phyloP scores from a whole-genome alignment of 768 basidiomycete genomes.

The Suillus clintonianus region DNA sequence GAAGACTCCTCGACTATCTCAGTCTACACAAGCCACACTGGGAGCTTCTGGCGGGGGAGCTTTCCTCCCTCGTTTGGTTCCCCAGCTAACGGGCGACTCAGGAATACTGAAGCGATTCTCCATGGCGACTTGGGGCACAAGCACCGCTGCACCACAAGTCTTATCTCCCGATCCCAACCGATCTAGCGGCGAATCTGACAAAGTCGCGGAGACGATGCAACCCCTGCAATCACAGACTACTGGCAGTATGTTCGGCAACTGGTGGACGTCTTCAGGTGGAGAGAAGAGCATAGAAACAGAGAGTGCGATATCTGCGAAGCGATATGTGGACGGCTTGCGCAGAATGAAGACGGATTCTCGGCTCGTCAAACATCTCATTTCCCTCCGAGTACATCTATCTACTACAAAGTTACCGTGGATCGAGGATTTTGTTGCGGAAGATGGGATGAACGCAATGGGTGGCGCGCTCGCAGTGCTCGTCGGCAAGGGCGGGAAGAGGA shows the following conservation, averaged over 20 bases:
- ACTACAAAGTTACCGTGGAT: slow-evolving; percentile 82
- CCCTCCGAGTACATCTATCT: slow-evolving; percentile 82
- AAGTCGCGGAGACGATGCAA: slow-evolving; percentile 27
- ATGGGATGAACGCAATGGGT: slow-evolving; percentile 68
- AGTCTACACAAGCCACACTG: slow-evolving; percentile 49
- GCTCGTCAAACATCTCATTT: slow-evolving; percentile 76
- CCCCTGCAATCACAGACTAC: slow-evolving; percentile 66
- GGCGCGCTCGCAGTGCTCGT: slow-evolving; percentile 60
- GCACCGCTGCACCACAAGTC: slow-evolving; percentile 36
- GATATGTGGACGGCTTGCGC: slow-evolving; percentile 65
- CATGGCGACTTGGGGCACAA: slow-evolving; percentile 58
- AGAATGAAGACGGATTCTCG: slow-evolving; percentile 57
- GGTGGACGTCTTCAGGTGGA: slow-evolving; percentile 73
- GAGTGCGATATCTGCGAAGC: slow-evolving; percentile 50
- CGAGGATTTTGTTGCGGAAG: slow-evolving; percentile 63
- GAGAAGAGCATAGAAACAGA: slow-evolving; percentile 40
- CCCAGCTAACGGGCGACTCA: slow-evolving; percentile 76
- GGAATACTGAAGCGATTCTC: slow-evolving; percentile 70
- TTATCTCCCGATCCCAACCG: slow-evolving; percentile 34
- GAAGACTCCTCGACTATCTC: slow-evolving; percentile 31
- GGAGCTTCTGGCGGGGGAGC: slow-evolving; percentile 60
- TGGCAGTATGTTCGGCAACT: slow-evolving; percentile 74
- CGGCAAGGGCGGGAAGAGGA: slow-evolving; percentile 66
- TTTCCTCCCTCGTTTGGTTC: slow-evolving; percentile 66
- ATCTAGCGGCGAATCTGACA: slow-evolving; percentile 42